Conservation (phyloP, 176 grass and related monocot species). For the Luzula sylvatica region DNA sequence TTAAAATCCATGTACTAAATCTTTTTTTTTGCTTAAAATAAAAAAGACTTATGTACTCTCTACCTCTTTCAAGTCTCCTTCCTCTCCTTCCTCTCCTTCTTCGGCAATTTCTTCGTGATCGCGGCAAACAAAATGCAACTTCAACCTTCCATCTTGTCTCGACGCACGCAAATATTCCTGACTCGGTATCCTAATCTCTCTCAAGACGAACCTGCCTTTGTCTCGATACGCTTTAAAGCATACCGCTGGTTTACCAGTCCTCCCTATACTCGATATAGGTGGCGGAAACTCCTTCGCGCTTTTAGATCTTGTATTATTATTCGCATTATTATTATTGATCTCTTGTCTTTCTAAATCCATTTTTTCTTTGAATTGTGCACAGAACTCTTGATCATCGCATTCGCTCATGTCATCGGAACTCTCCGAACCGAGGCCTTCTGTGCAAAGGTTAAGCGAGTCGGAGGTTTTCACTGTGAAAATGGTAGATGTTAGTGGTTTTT, state of each 20-base stretch:
- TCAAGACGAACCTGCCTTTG: conserved; percentile 53
- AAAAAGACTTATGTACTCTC: background rate
- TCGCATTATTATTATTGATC: background rate
- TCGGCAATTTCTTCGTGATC: background rate
- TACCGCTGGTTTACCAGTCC: conserved; percentile 44
- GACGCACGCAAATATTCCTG: conserved; percentile 53
- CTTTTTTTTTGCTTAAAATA: too few species aligned
- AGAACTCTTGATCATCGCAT: background rate
- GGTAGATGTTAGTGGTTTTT: conserved; percentile 24
- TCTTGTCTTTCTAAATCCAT: background rate
- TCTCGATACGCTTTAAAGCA: conserved; percentile 48
- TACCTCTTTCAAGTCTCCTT: background rate
- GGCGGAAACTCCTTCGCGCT: conserved; percentile 37
- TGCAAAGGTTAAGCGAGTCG: conserved; percentile 46
- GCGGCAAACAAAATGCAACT: conserved; percentile 37
- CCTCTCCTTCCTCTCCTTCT: background rate
- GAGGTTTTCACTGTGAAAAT: conserved; percentile 49
- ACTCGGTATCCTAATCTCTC: conserved; percentile 53
- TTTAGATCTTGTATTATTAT: conserved; percentile 1
- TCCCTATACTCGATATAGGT: conserved; percentile 54
- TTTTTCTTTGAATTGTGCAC: background rate
- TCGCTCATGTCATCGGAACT: conserved; percentile 56
- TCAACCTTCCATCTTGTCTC: conserved; percentile 53
- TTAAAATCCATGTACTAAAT: background rate
- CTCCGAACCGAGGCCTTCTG: conserved; percentile 77